phyloP scores from a whole-genome alignment of 2,329 filamentous ascomycete genomes.

The Rhynchosporium agropyri region DNA sequence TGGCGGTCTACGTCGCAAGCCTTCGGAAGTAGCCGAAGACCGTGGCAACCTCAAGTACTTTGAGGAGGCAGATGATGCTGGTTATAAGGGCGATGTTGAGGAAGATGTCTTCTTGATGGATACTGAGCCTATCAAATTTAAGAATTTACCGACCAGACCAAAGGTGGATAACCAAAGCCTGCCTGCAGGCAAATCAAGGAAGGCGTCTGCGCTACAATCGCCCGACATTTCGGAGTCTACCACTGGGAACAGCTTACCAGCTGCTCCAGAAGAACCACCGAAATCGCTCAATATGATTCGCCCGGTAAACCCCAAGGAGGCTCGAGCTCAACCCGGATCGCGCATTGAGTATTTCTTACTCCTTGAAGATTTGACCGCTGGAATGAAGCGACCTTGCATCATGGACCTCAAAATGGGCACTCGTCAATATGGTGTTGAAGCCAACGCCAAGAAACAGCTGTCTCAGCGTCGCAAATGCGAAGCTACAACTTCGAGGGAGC shows the following conservation, averaged over 20 bases:
- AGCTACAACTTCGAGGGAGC: conserved; percentile 84
- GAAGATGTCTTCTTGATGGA: conserved; percentile 73
- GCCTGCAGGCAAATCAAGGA: background rate
- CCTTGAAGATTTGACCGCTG: conserved; percentile 90
- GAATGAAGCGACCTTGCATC: conserved; percentile 95
- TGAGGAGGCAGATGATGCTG: conserved; percentile 84
- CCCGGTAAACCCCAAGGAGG: conserved; percentile 77
- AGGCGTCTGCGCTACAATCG: background rate
- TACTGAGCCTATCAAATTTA: conserved; percentile 38
- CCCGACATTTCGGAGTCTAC: background rate
- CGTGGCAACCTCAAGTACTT: conserved; percentile 86
- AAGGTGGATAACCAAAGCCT: background rate
- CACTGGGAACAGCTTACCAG: conserved; percentile 5
- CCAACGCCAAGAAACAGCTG: conserved; percentile 85
- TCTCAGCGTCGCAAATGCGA: conserved; percentile 94
- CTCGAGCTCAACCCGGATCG: conserved; percentile 61
- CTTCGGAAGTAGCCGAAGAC: conserved; percentile 69
- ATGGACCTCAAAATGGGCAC: conserved; percentile 99
- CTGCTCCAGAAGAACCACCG: conserved; percentile 18
- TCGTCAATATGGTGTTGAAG: conserved; percentile 92
- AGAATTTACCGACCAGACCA: background rate
- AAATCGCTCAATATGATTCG: conserved; percentile 49
- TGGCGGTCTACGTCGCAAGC: conserved; percentile 75
- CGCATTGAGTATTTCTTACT: conserved; percentile 92
- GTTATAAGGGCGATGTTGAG: conserved; percentile 73